These are phyloP conservation scores for Phytophthora vignae DNA, from an alignment of 352 stramenopile species.

Conservation along the genomic window DNA sequence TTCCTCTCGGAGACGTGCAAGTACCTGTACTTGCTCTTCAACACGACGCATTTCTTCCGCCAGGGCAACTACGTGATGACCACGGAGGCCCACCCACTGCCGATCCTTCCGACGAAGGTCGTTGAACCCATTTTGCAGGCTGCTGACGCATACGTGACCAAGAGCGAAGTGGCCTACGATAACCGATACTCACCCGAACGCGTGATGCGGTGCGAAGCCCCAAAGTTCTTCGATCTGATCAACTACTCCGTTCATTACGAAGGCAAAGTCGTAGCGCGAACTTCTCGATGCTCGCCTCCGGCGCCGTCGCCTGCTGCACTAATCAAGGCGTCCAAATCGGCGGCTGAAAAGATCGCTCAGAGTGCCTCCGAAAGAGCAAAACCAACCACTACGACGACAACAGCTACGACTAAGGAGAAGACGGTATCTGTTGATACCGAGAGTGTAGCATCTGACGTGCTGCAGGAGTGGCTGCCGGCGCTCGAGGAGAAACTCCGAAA, in stretches of 20 bases:
- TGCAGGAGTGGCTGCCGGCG: constrained; percentile 60
- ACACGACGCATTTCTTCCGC: constrained; percentile 91
- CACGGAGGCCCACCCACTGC: constrained; percentile 97
- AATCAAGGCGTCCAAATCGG: constrained; percentile 26
- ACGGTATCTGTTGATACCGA: constrained; percentile 12
- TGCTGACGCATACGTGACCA: constrained; percentile 17
- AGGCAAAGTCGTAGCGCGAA: constrained; percentile 54
- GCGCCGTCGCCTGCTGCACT: constrained; percentile 20
- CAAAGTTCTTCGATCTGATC: constrained; percentile 63
- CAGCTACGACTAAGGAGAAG: neutral
- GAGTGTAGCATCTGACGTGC: constrained; percentile 22
- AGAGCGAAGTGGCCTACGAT: constrained; percentile 15
- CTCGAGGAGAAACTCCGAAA: constrained; percentile 58
- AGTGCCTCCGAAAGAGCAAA: constrained; percentile 4
- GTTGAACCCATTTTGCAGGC: constrained; percentile 53
- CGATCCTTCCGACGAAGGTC: constrained; percentile 63
- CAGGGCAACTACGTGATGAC: constrained; percentile 95
- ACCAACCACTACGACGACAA: constrained; percentile 1
- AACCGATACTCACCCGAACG: constrained; percentile 29
- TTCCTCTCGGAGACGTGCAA: constrained; percentile 99
- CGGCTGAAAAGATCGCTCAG: constrained; percentile 14
- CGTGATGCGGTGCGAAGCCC: constrained; percentile 45
- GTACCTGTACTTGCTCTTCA: constrained; percentile 98
- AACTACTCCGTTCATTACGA: constrained; percentile 72
- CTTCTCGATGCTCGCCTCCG: constrained; percentile 43